Percentiles rank a stretch among this genome's conserved stretches.
phyloP scores from a whole-genome alignment of 768 basidiomycete genomes.

The Tylopilus cervinicoccineus region DNA sequence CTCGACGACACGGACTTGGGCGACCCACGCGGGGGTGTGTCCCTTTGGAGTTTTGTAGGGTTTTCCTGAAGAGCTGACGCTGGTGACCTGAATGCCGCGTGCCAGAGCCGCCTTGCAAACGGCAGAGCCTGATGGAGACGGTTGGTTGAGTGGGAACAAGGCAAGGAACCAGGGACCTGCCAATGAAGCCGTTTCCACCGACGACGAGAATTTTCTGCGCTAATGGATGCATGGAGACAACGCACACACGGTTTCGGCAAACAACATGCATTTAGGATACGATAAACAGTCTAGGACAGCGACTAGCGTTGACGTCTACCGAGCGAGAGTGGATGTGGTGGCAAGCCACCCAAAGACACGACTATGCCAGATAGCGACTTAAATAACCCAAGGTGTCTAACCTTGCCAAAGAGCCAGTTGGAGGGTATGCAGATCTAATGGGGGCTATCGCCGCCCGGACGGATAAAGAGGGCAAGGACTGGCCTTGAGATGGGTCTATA shows the following conservation, averaged over 20 bases:
- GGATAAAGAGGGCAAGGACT: conserved; percentile 26
- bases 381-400: conserved; percentile 6
- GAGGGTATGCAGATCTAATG: conserved; percentile 7
- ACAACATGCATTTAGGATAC: neutral
- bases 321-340: neutral
- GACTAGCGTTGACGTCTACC: neutral
- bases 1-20: conserved; percentile 51
- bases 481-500: conserved; percentile 19
- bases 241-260: no score
- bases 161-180: conserved; percentile 37
- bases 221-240: conserved; percentile 24
- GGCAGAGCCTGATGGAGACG: conserved; percentile 67
- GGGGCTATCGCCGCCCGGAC: conserved; percentile 41
- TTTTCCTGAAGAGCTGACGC: conserved; percentile 85
- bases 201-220: conserved; percentile 78
- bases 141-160: neutral
- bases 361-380: conserved; percentile 19
- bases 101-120: conserved; percentile 86
- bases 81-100: conserved; percentile 82
- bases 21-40: conserved; percentile 82
- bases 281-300: neutral
- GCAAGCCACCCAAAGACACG: conserved; percentile 10
- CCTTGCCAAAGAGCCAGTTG: conserved; percentile 1
- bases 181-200: conserved; percentile 98
- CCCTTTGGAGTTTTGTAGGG: conserved; percentile 89